Evolutionary conservation across 257 asterid species (phyloP).

Genomic region (Penstemon newberryi): DNA sequence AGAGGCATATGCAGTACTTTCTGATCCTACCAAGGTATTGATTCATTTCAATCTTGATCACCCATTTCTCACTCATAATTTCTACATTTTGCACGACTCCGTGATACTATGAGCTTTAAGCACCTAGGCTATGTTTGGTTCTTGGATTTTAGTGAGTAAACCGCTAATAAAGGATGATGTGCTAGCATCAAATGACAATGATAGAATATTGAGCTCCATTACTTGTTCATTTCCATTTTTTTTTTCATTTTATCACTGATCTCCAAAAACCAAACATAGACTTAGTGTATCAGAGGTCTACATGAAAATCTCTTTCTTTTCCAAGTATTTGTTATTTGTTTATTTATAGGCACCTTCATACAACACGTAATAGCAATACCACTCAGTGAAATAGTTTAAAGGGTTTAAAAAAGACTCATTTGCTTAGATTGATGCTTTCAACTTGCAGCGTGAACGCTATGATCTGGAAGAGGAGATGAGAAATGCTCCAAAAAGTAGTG

Average conservation of each 20-base stretch:
- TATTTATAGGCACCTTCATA: neutral
- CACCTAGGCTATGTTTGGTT: neutral
- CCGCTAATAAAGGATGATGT: no score
- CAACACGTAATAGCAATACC: neutral
- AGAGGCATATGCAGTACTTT: conserved; percentile 94
- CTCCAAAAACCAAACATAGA: no score
- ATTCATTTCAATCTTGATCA: neutral
- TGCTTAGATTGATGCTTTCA: conserved; percentile 29
- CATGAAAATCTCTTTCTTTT: no score
- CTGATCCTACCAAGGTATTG: conserved; percentile 82
- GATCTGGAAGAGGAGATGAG: conserved; percentile 84
- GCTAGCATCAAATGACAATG: no score
- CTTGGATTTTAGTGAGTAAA: no score
- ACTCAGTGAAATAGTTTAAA: neutral
- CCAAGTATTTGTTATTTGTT: no score
- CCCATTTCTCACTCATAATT: no score
- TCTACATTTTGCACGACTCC: conserved; percentile 3
- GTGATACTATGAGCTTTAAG: neutral
- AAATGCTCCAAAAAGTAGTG: conserved; percentile 39
- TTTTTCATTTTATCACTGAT: neutral
- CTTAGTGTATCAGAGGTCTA: no score
- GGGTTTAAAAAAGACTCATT: neutral
- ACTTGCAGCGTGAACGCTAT: conserved; percentile 65
- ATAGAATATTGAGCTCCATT: neutral
- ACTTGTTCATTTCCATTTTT: neutral